Percentiles rank a stretch among this genome's conserved stretches.
Evolutionary conservation across 805 yeast species (phyloP).

Genomic region (Wickerhamomyces sydowiorum): DNA sequence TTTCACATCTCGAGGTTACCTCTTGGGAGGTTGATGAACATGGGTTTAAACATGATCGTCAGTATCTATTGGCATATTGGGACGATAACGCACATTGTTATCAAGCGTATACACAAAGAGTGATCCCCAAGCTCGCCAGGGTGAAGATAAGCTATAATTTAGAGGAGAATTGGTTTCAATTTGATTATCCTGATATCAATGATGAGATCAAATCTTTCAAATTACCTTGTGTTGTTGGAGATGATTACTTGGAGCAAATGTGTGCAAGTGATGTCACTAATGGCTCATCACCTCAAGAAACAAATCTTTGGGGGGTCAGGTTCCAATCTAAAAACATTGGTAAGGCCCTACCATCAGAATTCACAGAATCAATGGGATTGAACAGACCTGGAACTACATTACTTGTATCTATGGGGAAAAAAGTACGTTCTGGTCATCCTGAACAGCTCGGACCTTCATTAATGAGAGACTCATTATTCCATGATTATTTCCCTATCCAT

Average conservation of each 20-base stretch:
- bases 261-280: conserved; percentile 7
- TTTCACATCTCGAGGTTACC: conserved; percentile 6
- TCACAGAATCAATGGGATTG: conserved; percentile 13
- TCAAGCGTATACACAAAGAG: conserved; percentile 12
- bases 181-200: conserved; percentile 10
- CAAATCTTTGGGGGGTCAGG: conserved; percentile 16
- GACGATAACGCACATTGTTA: conserved; percentile 7
- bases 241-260: too few species aligned
- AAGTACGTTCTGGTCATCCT: conserved; percentile 14
- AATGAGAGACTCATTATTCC: conserved; percentile 12
- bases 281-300: conserved; percentile 3
- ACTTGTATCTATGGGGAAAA: conserved; percentile 12
- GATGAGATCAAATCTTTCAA: conserved; percentile 9
- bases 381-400: conserved; percentile 10
- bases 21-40: conserved; percentile 16
- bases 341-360: conserved; percentile 15
- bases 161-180: conserved; percentile 16
- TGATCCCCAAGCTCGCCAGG: conserved; percentile 9
- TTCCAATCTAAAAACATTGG: conserved; percentile 13
- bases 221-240: conserved; percentile 15
- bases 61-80: conserved; percentile 18
- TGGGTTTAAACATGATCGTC: conserved; percentile 19
- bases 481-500: conserved; percentile 19
- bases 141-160: conserved; percentile 10
- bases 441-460: neutral